Conservation (phyloP, 768 basidiomycete species). For the Exidia glandulosa region DNA sequence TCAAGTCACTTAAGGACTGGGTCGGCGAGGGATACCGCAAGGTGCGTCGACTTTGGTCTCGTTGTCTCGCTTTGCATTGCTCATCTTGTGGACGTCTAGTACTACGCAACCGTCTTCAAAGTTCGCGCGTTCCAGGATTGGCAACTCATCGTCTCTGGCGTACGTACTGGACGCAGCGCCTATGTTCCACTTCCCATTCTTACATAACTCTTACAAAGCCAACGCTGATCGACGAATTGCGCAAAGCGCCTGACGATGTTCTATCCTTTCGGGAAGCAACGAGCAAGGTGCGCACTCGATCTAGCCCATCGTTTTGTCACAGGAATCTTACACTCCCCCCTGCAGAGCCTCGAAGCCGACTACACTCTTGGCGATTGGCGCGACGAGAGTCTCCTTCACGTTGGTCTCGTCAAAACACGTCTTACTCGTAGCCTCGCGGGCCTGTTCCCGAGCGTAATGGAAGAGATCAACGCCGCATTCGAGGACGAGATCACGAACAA, state of each 20-base stretch:
- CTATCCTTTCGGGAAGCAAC: conserved; percentile 6
- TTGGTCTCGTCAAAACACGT: conserved; percentile 5
- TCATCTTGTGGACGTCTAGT: background rate
- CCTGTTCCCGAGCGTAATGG: conserved; percentile 4
- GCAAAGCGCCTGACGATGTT: conserved; percentile 11
- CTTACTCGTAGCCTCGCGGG: conserved; percentile 7
- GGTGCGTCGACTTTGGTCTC: conserved; percentile 12
- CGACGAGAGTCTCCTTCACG: conserved; percentile 6
- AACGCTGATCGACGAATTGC: conserved; percentile 13
- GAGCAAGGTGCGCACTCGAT: background rate
- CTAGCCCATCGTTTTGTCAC: background rate
- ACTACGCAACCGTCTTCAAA: conserved; percentile 25
- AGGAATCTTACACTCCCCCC: background rate
- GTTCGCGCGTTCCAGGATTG: conserved; percentile 33
- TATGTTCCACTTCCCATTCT: background rate
- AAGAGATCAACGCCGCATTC: conserved; percentile 5
- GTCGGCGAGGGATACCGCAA: conserved; percentile 23
- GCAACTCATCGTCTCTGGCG: conserved; percentile 28
- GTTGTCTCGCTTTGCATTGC: background rate
- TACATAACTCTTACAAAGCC: background rate
- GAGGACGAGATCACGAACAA: background rate
- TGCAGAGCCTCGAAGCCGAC: background rate
- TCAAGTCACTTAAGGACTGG: background rate
- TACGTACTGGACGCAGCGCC: background rate
- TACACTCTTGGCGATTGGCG: conserved; percentile 3